A percentile compares a stretch with the other conserved stretches of the same genome.
Evolutionary conservation across 1,139 yeast genomes (phyloP).

Genomic region (Geotrichum carabidarum): DNA sequence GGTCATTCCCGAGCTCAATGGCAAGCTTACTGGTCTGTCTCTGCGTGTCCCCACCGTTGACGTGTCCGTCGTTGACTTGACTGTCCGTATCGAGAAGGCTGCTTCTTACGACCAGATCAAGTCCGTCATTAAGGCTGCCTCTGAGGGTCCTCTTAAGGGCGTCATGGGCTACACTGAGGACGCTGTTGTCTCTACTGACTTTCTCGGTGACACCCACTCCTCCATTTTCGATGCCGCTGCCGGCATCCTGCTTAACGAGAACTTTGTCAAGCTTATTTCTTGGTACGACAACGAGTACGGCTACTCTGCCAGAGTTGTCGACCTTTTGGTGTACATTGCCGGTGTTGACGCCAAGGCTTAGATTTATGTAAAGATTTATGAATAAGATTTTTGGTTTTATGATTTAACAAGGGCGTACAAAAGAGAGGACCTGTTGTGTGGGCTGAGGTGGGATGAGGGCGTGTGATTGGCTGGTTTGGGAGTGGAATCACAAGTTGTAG

Average conservation of each 20-base stretch:
- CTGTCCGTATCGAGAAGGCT: conserved; percentile 62
- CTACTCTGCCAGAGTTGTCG: conserved; percentile 89
- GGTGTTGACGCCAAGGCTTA: conserved; percentile 31
- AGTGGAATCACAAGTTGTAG: no score
- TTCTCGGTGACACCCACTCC: conserved; percentile 71
- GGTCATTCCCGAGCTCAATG: conserved; percentile 82
- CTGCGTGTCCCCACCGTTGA: conserved; percentile 85
- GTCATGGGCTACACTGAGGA: conserved; percentile 79
- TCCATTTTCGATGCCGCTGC: conserved; percentile 83
- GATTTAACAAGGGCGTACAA: no score
- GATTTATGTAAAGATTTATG: not conserved
- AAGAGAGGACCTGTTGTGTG: no score
- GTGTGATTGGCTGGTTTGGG: no score
- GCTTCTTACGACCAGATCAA: conserved; percentile 73
- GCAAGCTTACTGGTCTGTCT: conserved; percentile 86
- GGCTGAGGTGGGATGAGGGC: no score
- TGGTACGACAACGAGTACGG: conserved; percentile 93
- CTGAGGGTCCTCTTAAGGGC: conserved; percentile 69
- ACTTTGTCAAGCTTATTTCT: conserved; percentile 77
- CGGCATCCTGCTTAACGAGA: conserved; percentile 76
- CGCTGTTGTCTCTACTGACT: conserved; percentile 80
- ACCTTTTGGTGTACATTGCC: conserved; percentile 72
- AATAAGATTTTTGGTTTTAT: no score
- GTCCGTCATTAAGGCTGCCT: conserved; percentile 57
- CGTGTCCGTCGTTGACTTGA: conserved; percentile 74